A percentile compares a stretch with the other conserved stretches of the same genome.
phyloP scores from a whole-genome alignment of 2,329 filamentous ascomycete genomes.

The Beauveria caledonica region DNA sequence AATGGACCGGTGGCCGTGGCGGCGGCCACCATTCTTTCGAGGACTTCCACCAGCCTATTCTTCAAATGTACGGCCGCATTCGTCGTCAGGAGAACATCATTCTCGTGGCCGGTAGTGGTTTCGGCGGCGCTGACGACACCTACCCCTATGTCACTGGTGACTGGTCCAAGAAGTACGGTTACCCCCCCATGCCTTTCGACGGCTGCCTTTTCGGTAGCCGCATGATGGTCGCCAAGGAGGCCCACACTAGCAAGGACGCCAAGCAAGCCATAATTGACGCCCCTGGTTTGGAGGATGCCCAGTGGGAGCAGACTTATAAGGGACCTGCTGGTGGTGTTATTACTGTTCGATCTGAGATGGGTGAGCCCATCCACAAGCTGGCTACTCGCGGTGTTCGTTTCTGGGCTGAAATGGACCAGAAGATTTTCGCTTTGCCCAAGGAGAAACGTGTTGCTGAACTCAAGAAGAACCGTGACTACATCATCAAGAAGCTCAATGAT shows the following conservation, averaged over 20 bases:
- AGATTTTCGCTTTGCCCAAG: conserved; percentile 94
- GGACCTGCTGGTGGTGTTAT: conserved; percentile 87
- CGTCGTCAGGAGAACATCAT: conserved; percentile 81
- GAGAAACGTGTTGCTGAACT: conserved; percentile 84
- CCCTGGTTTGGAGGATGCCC: conserved; percentile 67
- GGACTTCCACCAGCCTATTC: conserved; percentile 86
- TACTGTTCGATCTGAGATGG: conserved; percentile 97
- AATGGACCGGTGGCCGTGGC: conserved; percentile 92
- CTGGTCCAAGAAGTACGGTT: conserved; percentile 82
- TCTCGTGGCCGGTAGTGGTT: conserved; percentile 82
- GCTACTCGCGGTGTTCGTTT: conserved; percentile 92
- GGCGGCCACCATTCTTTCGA: conserved; percentile 93
- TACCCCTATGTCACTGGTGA: conserved; percentile 86
- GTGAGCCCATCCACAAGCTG: conserved; percentile 97
- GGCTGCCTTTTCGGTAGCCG: conserved; percentile 85
- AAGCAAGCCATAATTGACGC: conserved; percentile 89
- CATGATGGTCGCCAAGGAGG: conserved; percentile 92
- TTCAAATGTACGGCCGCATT: conserved; percentile 86
- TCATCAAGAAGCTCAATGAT: conserved; percentile 91
- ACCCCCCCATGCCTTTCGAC: conserved; percentile 90
- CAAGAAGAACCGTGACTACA: conserved; percentile 80
- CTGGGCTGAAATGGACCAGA: conserved; percentile 98
- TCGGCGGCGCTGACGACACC: conserved; percentile 82
- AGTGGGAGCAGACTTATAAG: conserved; percentile 94
- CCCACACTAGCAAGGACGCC: conserved; percentile 75